Evolutionary conservation across 23 red algal species (phyloP).

Genomic region (Agarophyton chilense): DNA sequence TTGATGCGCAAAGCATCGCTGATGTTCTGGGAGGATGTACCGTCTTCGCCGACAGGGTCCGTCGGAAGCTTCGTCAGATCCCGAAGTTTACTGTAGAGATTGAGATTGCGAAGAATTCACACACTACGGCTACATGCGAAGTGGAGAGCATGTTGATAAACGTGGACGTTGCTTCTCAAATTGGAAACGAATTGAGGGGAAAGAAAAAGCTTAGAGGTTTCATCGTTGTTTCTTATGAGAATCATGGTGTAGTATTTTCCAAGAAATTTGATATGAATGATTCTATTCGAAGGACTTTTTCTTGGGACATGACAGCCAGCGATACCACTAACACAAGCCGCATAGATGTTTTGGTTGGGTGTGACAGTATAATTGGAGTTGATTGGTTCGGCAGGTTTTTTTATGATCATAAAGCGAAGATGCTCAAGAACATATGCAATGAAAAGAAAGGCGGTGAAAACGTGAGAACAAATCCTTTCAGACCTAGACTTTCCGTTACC

Average conservation of each 20-base stretch:
- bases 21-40: neutral
- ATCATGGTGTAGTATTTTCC: neutral
- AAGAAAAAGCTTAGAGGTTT: slow-evolving; percentile 4
- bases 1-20: neutral
- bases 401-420: slow-evolving; percentile 13
- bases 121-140: neutral
- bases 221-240: slow-evolving; percentile 9
- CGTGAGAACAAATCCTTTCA: neutral
- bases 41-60: neutral
- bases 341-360: slow-evolving; percentile 35
- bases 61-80: slow-evolving; percentile 3
- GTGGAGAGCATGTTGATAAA: neutral
- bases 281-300: neutral
- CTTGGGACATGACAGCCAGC: neutral
- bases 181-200: neutral
- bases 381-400: slow-evolving; percentile 1
- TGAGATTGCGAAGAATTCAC: neutral
- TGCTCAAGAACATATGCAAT: neutral
- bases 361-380: slow-evolving; percentile 32
- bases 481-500: slow-evolving; percentile 10
- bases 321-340: neutral
- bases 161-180: slow-evolving; percentile 17
- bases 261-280: slow-evolving; percentile 15
- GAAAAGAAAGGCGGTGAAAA: neutral
- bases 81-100: slow-evolving; percentile 36